Evolutionary conservation across 75 land plant genomes (phyloP), one percentile per base, ranked within the genome.

Genomic region (Gnetum montanum): DNA sequence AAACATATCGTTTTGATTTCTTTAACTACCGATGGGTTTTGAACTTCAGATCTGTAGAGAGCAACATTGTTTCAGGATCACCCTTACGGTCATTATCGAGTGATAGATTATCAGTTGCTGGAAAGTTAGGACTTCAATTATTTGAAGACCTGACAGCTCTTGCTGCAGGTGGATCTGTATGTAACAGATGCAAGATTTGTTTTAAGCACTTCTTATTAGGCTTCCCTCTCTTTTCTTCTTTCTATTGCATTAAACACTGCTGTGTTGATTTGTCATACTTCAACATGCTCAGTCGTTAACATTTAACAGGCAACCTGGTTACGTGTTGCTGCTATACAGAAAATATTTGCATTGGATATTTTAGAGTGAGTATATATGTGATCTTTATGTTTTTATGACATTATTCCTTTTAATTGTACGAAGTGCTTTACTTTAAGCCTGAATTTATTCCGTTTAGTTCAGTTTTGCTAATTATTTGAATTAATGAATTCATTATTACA

Each of bases 131-230:
- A 50, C 81, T 95, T 65, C 75, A 66, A 10, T 51, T 86, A 50
- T 86, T 95, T 53, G 97, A 90, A 64, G 99, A 95, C 70, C 88
- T 95, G 48, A 83, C 97, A 69, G 80, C 99, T 33, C 80, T 95
- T 81, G 91, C 99, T 59, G 92, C 83, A 70, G 96, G 97, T 81
- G 99, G 99, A 77, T 75, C 82, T 75, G 99, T 94, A 85, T 70
- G 96, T 83, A 43, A 53, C 43, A 34, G 28, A 34, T 60, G 48
- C 7, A 47, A 54, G 11, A 31, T n/a, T n/a, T n/a, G n/a, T n/a
- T n/a, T n/a, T n/a, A n/a, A n/a, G n/a, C n/a, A 44, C n/a, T n/a
- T n/a, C n/a, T n/a, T n/a, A n/a, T n/a, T 40, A 15, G 12, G 15
- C 15, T 40, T 40, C 15, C 43, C 43, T 15, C 15, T 10, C 15